Percentiles rank a stretch among this genome's conserved stretches.
phyloP scores from a whole-genome alignment of 1,284 basidiomycete species.

The Hemileia vastatrix region DNA sequence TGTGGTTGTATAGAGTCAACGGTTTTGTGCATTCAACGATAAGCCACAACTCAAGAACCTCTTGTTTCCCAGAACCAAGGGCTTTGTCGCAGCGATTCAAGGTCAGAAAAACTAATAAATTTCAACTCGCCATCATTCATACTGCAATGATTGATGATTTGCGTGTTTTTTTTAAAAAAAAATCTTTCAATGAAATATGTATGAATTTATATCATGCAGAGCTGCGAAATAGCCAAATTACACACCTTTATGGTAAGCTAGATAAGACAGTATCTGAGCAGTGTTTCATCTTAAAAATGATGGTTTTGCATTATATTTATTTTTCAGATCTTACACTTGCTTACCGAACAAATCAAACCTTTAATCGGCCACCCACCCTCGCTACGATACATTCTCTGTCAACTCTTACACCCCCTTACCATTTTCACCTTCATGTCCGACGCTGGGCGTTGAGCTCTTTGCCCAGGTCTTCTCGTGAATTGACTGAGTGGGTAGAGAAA shows the following conservation, averaged over 20 bases:
- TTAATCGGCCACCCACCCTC: constrained; percentile 6
- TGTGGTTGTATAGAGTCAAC: constrained; percentile 6
- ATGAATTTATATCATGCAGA: not conserved
- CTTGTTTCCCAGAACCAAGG: constrained; percentile 10
- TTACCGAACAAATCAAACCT: constrained; percentile 3
- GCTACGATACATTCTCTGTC: constrained; percentile 6
- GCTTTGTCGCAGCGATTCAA: constrained; percentile 18
- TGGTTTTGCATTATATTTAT: not conserved
- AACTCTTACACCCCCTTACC: not conserved
- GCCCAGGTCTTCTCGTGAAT: not conserved
- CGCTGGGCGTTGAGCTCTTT: constrained; percentile 6
- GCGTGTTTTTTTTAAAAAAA: no score
- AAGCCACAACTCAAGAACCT: constrained; percentile 1
- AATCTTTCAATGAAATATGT: not conserved
- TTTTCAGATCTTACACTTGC: constrained; percentile 12
- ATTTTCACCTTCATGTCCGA: constrained; percentile 11
- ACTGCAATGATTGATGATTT: no score
- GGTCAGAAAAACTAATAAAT: not conserved
- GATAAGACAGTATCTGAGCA: not conserved
- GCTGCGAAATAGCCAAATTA: constrained; percentile 13
- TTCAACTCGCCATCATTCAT: no score
- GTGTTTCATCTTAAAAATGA: no score
- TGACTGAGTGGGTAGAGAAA: constrained; percentile 7
- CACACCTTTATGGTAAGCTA: constrained; percentile 19
- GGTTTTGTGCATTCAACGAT: not conserved